These are phyloP conservation scores for Laburnicola sp. DNA, from an alignment of 2,329 filamentous ascomycete genomes.

Conservation along the genomic window DNA sequence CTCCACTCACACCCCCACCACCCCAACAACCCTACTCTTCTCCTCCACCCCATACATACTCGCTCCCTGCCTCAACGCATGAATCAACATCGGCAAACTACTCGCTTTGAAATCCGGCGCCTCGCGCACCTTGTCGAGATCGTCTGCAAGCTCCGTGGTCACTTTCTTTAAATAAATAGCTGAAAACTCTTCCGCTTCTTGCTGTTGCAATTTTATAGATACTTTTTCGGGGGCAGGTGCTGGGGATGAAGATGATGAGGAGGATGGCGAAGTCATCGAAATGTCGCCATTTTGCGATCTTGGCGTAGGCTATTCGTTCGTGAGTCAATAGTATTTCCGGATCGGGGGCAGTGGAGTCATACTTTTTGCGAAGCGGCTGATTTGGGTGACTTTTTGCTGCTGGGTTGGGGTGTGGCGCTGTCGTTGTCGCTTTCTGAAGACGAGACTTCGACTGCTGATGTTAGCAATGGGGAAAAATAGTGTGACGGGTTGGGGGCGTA, in stretches of 20 bases:
- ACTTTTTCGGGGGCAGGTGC: constrained; percentile 8
- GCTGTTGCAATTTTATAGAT: background rate
- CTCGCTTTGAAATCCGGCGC: constrained; percentile 72
- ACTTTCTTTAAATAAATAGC: constrained; percentile 70
- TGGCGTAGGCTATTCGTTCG: no score
- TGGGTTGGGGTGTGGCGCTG: constrained; percentile 30
- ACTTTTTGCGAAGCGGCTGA: no score
- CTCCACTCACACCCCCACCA: constrained; percentile 10
- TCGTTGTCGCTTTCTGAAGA: constrained; percentile 30
- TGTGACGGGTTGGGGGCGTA: constrained; percentile 1
- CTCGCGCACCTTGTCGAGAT: constrained; percentile 69
- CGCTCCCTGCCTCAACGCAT: constrained; percentile 69
- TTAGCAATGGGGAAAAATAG: constrained; percentile 10
- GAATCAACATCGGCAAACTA: constrained; percentile 64
- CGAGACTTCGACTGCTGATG: constrained; percentile 25
- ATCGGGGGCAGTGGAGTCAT: no score
- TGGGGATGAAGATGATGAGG: constrained; percentile 7
- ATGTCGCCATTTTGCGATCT: constrained; percentile 20
- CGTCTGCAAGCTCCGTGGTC: constrained; percentile 72
- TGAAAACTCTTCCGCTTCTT: constrained; percentile 54
- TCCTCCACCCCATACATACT: constrained; percentile 62
- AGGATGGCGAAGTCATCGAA: constrained; percentile 14
- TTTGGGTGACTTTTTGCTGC: constrained; percentile 12
- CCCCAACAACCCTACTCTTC: constrained; percentile 48
- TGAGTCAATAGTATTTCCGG: no score